phyloP scores from a whole-genome alignment of 2,329 filamentous ascomycete genomes.

The Pseudogymnoascus destructans region DNA sequence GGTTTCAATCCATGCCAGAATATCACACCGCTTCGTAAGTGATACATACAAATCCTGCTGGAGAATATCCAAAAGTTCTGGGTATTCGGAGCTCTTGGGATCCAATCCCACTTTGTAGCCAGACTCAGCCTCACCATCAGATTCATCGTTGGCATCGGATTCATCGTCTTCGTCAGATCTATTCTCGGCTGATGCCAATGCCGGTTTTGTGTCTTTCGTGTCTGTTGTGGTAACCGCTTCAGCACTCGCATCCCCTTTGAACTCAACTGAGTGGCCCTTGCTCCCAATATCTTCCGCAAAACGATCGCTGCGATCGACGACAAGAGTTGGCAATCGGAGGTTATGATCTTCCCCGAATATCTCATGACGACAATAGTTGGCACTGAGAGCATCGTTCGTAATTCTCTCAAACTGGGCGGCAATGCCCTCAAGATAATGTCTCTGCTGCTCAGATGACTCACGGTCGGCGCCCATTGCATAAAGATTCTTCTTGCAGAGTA shows the following conservation, averaged over 20 bases:
- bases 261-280: neutral
- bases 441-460: constrained; percentile 33
- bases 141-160: neutral
- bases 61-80: neutral
- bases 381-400: neutral
- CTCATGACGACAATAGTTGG: neutral
- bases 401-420: neutral
- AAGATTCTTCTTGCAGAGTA: constrained; percentile 10
- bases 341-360: neutral
- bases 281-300: neutral
- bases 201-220: neutral
- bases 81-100: neutral
- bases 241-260: neutral
- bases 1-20: constrained; percentile 2
- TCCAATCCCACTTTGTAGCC: neutral
- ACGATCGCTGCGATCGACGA: neutral
- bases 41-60: neutral
- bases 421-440: constrained; percentile 28
- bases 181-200: neutral
- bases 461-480: constrained; percentile 35
- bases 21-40: neutral
- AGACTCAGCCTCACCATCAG: neutral
- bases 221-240: neutral
- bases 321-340: constrained; percentile 4
- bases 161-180: neutral